Evolutionary conservation across 176 grass and related monocot genomes (phyloP).

Genomic region (Raddia distichophylla): DNA sequence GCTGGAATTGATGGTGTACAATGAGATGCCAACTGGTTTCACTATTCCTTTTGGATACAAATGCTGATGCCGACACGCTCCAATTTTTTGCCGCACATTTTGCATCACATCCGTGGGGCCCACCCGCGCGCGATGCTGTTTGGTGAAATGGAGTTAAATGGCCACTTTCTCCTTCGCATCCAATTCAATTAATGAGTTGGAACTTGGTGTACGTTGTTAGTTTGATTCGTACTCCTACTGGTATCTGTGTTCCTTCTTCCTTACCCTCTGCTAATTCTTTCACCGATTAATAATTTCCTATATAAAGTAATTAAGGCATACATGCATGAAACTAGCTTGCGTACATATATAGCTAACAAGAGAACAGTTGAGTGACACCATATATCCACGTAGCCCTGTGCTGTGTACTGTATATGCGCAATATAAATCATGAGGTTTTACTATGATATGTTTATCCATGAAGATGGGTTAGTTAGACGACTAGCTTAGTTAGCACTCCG

Average conservation of each 20-base stretch:
- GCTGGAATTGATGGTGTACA: not conserved
- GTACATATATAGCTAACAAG: not conserved
- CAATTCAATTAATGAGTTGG: not conserved
- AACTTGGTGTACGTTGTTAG: not conserved
- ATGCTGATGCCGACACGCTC: not conserved
- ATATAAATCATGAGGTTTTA: not conserved
- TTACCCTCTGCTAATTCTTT: too few species aligned
- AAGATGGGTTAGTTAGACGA: not conserved
- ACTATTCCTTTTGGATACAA: not conserved
- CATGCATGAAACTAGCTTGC: not conserved
- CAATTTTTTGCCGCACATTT: not conserved
- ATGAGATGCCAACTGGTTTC: conserved; percentile 1
- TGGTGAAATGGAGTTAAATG: conserved; percentile 11
- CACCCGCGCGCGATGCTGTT: not conserved
- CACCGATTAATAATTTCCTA: not conserved
- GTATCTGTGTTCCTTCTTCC: too few species aligned
- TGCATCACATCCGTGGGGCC: not conserved
- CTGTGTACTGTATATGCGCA: not conserved
- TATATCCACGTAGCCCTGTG: not conserved
- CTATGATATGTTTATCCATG: not conserved
- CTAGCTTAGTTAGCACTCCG: not conserved
- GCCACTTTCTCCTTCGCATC: not conserved
- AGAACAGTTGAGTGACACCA: not conserved
- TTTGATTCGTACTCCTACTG: too few species aligned
- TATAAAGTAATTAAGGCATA: not conserved